Percentiles rank a stretch among this genome's conserved stretches.
phyloP scores from a whole-genome alignment of 2,329 filamentous ascomycete genomes.

The Colletotrichum cereale region DNA sequence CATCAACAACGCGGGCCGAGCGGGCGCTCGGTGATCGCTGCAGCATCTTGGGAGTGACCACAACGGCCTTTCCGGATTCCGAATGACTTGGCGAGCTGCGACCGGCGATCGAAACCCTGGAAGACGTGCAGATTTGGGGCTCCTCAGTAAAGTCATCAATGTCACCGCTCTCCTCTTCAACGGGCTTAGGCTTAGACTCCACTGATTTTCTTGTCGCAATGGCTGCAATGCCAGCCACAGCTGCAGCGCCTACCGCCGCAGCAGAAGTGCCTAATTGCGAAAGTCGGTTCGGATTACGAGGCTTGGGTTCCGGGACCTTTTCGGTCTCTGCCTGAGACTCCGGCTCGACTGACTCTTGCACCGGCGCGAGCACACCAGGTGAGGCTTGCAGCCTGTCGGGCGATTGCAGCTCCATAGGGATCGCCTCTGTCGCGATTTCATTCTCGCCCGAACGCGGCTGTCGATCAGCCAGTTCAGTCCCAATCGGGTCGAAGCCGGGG shows the following conservation, averaged over 20 bases:
- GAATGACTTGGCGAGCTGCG: slow-evolving; percentile 63
- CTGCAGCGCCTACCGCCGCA: slow-evolving; percentile 14
- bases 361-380: slow-evolving; percentile 2
- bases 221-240: slow-evolving; percentile 13
- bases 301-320: slow-evolving; percentile 25
- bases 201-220: neutral
- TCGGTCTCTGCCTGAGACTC: slow-evolving; percentile 14
- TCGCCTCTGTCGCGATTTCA: slow-evolving; percentile 34
- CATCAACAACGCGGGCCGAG: slow-evolving; percentile 70
- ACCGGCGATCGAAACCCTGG: slow-evolving; percentile 67
- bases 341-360: neutral
- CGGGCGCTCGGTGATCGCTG: slow-evolving; percentile 63
- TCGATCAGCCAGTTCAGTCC: slow-evolving; percentile 7
- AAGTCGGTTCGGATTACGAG: slow-evolving; percentile 38
- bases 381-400: slow-evolving; percentile 11
- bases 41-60: slow-evolving; percentile 54
- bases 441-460: slow-evolving; percentile 20
- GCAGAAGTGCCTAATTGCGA: slow-evolving; percentile 21
- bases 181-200: slow-evolving; percentile 11
- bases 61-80: slow-evolving; percentile 57
- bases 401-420: slow-evolving; percentile 6
- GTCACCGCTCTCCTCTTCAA: slow-evolving; percentile 61
- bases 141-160: slow-evolving; percentile 63
- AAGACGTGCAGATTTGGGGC: slow-evolving; percentile 68
- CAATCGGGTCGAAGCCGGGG: slow-evolving; percentile 21